A percentile compares a stretch with the other conserved stretches of the same genome.
phyloP scores from a whole-genome alignment of 1,284 basidiomycete genomes.

The Pseudozyma flocculosa region DNA sequence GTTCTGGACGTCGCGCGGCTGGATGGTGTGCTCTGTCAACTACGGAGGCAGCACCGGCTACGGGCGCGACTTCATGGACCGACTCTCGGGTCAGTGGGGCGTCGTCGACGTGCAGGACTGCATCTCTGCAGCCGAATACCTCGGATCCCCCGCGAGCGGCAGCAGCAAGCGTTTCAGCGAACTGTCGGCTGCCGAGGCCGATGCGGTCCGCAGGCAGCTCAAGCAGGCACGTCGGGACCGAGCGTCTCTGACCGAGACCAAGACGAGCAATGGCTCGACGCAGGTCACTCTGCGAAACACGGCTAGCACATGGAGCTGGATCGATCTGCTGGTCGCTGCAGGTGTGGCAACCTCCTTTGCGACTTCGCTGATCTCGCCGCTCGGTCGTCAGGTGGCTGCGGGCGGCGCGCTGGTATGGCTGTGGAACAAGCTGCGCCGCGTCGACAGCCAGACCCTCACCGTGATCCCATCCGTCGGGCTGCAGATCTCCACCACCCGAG shows the following conservation, averaged over 20 bases:
- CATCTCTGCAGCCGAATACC: constrained; percentile 63
- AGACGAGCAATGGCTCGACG: constrained; percentile 10
- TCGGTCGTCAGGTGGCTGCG: constrained; percentile 2
- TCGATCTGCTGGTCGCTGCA: constrained; percentile 4
- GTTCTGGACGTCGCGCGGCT: constrained; percentile 61
- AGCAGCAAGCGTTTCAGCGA: constrained; percentile 6
- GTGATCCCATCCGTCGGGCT: constrained; percentile 40
- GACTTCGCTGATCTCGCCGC: constrained; percentile 7
- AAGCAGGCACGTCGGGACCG: background rate
- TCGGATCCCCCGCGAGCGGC: constrained; percentile 57
- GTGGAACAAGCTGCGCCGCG: constrained; percentile 6
- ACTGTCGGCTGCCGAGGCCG: constrained; percentile 10
- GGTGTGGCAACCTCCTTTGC: constrained; percentile 3
- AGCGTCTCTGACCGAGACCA: constrained; percentile 6
- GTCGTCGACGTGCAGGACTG: constrained; percentile 69
- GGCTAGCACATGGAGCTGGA: constrained; percentile 6
- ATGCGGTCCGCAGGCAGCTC: constrained; percentile 7
- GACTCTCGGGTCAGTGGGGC: constrained; percentile 69
- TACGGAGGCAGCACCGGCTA: constrained; percentile 71
- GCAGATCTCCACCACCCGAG: constrained; percentile 38
- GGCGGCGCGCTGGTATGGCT: constrained; percentile 10
- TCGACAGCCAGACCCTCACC: constrained; percentile 23
- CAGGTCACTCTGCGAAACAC: constrained; percentile 23
- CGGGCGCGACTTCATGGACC: constrained; percentile 60
- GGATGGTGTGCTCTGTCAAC: constrained; percentile 67